Percentiles rank a stretch among this genome's conserved stretches.
Conservation (phyloP, 129 eudicot genomes). For the Rutidosis leptorrhynchoides region DNA sequence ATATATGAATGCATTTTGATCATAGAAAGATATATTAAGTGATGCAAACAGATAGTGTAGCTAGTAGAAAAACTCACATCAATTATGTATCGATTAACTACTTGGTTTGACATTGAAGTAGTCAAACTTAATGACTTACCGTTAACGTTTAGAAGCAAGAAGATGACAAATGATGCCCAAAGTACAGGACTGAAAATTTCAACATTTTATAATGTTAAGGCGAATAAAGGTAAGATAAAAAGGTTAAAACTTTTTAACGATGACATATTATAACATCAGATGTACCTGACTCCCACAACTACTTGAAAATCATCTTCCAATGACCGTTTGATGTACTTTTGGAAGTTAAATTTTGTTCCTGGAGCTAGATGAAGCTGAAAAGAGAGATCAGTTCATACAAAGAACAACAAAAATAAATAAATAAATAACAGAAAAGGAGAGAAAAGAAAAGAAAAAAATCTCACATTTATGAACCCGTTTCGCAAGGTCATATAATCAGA, state of each 20-base stretch:
- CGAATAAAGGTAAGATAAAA: not conserved
- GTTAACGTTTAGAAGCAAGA: conserved; percentile 78
- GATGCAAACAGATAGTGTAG: not conserved
- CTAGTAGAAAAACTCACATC: not conserved
- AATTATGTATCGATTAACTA: not conserved
- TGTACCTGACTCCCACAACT: conserved; percentile 90
- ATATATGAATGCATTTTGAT: not conserved
- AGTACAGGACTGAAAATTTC: conserved; percentile 66
- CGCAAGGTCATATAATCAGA: conserved; percentile 86
- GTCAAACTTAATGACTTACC: conserved; percentile 34
- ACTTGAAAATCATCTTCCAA: conserved; percentile 86
- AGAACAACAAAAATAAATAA: not conserved
- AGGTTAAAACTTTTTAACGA: not conserved
- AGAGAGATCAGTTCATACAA: not conserved
- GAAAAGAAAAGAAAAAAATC: conserved; percentile 16
- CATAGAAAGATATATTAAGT: not conserved
- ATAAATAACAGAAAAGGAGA: not conserved
- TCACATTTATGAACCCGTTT: conserved; percentile 79
- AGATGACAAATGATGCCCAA: conserved; percentile 91
- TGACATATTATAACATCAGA: not conserved
- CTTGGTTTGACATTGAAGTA: not conserved
- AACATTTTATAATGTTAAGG: not conserved
- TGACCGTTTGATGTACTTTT: conserved; percentile 87
- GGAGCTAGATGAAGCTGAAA: conserved; percentile 81
- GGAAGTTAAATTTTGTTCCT: conserved; percentile 77